These are phyloP conservation scores for Canavalia ensiformis DNA, from an alignment of 306 rosid genomes.

Conservation along the genomic window DNA sequence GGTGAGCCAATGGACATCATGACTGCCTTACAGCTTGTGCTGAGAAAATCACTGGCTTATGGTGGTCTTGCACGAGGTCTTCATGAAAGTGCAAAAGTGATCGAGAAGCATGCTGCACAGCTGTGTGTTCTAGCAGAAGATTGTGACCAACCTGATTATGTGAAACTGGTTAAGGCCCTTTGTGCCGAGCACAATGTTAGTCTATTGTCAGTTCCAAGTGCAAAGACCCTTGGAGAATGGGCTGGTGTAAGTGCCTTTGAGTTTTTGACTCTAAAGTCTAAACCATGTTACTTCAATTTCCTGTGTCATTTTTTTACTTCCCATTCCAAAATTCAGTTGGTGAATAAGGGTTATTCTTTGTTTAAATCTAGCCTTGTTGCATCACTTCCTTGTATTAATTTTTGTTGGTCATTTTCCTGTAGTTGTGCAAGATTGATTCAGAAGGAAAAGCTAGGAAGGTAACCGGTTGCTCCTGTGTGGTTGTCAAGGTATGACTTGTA, in stretches of 20 bases:
- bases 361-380: background rate
- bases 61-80: constrained; percentile 84
- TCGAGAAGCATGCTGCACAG: constrained; percentile 87
- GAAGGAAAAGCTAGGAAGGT: constrained; percentile 78
- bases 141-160: constrained; percentile 85
- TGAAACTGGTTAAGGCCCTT: constrained; percentile 81
- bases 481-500: constrained; percentile 66
- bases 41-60: constrained; percentile 82
- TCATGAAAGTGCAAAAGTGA: constrained; percentile 80
- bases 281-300: background rate
- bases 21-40: constrained; percentile 80
- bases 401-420: background rate
- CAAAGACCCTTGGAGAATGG: constrained; percentile 94
- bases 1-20: constrained; percentile 61
- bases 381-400: background rate
- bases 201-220: constrained; percentile 77
- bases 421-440: constrained; percentile 84
- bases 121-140: constrained; percentile 88
- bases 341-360: background rate
- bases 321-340: background rate
- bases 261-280: background rate
- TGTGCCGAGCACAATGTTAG: constrained; percentile 82
- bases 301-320: background rate
- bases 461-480: constrained; percentile 72
- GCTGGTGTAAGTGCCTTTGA: constrained; percentile 74